These are phyloP conservation scores for Aspergillus neoniger DNA, from an alignment of 2,329 filamentous ascomycete species.

Conservation along the genomic window DNA sequence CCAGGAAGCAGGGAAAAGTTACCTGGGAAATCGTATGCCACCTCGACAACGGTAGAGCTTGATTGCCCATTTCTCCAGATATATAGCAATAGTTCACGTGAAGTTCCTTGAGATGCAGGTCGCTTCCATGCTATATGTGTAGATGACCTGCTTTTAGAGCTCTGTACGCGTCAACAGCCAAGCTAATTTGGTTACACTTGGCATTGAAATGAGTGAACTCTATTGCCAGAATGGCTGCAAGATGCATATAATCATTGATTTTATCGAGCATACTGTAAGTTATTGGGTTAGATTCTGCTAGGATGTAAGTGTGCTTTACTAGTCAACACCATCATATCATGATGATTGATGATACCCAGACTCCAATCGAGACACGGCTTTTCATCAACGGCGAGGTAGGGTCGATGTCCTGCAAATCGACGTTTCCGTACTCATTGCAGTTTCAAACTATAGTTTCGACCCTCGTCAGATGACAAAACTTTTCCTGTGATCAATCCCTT, in stretches of 20 bases:
- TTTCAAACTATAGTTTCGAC: conserved; percentile 24
- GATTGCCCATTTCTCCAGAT: too few relatives aligned
- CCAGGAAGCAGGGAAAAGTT: neutral
- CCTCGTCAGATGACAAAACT: conserved; percentile 29
- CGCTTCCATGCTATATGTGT: neutral
- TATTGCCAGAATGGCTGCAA: neutral
- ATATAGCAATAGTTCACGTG: too few relatives aligned
- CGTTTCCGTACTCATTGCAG: neutral
- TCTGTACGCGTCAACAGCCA: neutral
- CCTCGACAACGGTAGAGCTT: too few relatives aligned
- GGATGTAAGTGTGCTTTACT: neutral
- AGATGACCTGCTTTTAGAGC: neutral
- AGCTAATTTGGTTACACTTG: neutral
- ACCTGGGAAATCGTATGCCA: neutral
- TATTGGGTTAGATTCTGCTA: neutral
- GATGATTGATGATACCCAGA: neutral
- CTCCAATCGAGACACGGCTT: conserved; percentile 33
- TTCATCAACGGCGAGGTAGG: conserved; percentile 38
- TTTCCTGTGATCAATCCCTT: conserved; percentile 35
- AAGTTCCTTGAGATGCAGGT: too few relatives aligned
- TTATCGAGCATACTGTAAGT: neutral
- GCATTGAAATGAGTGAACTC: neutral
- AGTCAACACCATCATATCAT: neutral
- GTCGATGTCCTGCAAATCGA: neutral
- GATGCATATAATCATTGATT: neutral